A percentile compares a stretch with the other conserved stretches of the same genome.
Evolutionary conservation across 1,284 basidiomycete species (phyloP).

Genomic region (Melanopsichium pennsylvanicum): DNA sequence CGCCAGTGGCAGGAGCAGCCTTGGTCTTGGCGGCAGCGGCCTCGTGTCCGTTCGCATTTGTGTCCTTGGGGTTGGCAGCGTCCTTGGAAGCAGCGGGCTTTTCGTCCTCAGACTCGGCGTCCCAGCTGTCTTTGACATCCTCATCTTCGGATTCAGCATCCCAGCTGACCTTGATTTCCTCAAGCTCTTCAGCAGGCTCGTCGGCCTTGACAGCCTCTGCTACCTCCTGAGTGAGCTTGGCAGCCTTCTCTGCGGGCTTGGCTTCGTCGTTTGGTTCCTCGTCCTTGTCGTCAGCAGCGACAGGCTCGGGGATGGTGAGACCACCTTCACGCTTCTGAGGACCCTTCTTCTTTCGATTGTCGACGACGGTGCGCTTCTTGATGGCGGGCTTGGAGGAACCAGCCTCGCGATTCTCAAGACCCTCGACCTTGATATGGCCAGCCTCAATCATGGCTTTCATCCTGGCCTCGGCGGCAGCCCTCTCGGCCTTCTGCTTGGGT

Average conservation of each 20-base stretch:
- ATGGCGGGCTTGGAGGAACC: constrained; percentile 60
- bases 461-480: constrained; percentile 86
- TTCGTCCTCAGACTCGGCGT: constrained; percentile 73
- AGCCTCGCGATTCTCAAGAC: constrained; percentile 72
- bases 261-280: constrained; percentile 16
- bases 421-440: constrained; percentile 84
- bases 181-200: constrained; percentile 59
- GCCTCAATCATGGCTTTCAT: constrained; percentile 88
- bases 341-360: constrained; percentile 81
- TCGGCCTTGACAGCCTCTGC: constrained; percentile 58
- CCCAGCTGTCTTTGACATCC: constrained; percentile 67
- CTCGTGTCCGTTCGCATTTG: no score
- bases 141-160: constrained; percentile 54
- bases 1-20: constrained; percentile 9
- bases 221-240: constrained; percentile 52
- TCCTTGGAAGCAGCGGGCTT: constrained; percentile 23
- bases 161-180: constrained; percentile 46
- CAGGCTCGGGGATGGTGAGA: constrained; percentile 43
- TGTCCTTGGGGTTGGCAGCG: constrained; percentile 16
- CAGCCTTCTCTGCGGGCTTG: constrained; percentile 6
- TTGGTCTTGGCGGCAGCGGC: constrained; percentile 16
- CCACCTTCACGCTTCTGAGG: constrained; percentile 69
- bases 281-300: constrained; percentile 17
- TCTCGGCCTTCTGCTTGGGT: constrained; percentile 90
- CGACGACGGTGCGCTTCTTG: constrained; percentile 74